Evolutionary conservation across 495 filamentous ascomycete genomes (phyloP), one percentile per base, ranked within the genome.

Genomic region (Rhizodiscina lignyota): DNA sequence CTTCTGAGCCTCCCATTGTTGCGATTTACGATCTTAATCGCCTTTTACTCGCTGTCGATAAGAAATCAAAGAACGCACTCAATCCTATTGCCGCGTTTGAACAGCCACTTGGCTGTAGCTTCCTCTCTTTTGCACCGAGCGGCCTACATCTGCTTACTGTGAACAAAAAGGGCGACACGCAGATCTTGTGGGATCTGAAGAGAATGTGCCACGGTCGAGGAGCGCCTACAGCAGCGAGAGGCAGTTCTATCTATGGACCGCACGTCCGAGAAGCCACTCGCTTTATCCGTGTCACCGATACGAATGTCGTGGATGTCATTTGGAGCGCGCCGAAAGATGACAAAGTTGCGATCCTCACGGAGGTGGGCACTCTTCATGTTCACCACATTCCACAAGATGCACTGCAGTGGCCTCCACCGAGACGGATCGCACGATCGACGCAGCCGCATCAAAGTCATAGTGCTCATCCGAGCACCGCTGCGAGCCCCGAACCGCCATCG

Each of bases 131-230:
- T 36, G 75, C 85, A 30, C 86, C 89, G 0, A 79, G 70, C 30
- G 87, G 87, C 2, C 56, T 93, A 2, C 71, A 73, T 50, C 61
- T 97, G 6, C 71, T 97, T 41, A 96, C 82, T 1, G 86, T 81
- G 13, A 94, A 79, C 52, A 79, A 70, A 45, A 94, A 93, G 44
- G 89, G 89, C 6, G 89, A 97, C 48, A 71, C 89, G 3, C 76
- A 91, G 53, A 81, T 79, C 39, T 73, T 94, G 2, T 97, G 89
- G 89, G 83, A 94, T 57, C 58, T 94, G 34, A 79, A 87, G 74
- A 79, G 80, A 16, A 67, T 73, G 63, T 64, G 8, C 50, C 63
- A 41, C 43, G 72, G 36, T 62, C 68, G 51, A 49, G 52, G 32
- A 52, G 59, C 24, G 52, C 37, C 37, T 17, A 45, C 30, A 36